Conservation (phyloP, 805 yeast genomes). For the Clavispora santaluciae region DNA sequence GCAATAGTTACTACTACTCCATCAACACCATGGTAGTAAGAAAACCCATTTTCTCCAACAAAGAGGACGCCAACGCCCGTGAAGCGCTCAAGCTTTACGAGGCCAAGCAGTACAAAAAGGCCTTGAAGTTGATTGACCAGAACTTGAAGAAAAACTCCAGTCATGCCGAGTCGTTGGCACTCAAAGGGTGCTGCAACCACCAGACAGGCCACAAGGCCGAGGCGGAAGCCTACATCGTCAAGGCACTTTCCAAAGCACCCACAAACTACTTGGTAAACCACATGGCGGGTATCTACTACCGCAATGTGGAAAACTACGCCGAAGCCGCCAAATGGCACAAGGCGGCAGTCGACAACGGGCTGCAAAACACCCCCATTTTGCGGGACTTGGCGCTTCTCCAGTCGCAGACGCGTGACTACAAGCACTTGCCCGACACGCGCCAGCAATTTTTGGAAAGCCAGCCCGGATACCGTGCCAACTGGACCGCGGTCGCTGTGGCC, state of each 20-base stretch:
- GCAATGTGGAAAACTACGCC: constrained; percentile 60
- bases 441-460: constrained; percentile 62
- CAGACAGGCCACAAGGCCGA: constrained; percentile 57
- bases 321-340: constrained; percentile 78
- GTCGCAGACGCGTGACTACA: constrained; percentile 72
- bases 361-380: constrained; percentile 70
- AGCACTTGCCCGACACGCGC: constrained; percentile 57
- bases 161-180: constrained; percentile 76
- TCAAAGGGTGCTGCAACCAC: constrained; percentile 72
- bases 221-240: constrained; percentile 55
- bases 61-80: constrained; percentile 72
- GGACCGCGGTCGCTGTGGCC: constrained; percentile 87
- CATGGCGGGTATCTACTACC: constrained; percentile 77
- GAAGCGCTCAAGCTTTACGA: constrained; percentile 84
- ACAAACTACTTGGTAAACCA: constrained; percentile 74
- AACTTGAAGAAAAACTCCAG: constrained; percentile 69
- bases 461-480: constrained; percentile 82
- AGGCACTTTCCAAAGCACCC: constrained; percentile 57
- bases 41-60: constrained; percentile 37
- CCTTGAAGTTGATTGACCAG: constrained; percentile 69
- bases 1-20: background rate
- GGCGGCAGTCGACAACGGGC: constrained; percentile 70
- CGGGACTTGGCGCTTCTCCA: constrained; percentile 80
- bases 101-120: constrained; percentile 78
- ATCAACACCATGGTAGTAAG: constrained; percentile 9